Percentiles rank a stretch among this genome's conserved stretches.
Evolutionary conservation across 176 grass and related monocot species (phyloP).

Genomic region (Echinochloa phyllopogon): DNA sequence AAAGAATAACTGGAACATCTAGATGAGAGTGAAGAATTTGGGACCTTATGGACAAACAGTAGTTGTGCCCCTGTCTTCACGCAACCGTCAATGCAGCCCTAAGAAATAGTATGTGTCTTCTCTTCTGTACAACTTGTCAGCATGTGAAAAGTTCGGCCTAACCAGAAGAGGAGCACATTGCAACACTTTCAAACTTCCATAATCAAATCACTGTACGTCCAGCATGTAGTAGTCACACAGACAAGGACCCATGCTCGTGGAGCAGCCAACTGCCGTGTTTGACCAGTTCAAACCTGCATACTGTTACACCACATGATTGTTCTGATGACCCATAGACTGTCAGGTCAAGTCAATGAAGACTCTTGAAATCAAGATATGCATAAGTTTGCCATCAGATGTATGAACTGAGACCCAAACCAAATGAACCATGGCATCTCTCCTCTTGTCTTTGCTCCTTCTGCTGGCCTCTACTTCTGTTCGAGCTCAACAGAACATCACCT

Average conservation of each 20-base stretch:
- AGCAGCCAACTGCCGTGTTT: no score
- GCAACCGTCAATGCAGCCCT: not conserved
- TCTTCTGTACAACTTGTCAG: not conserved
- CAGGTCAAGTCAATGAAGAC: not conserved
- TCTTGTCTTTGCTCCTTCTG: not conserved
- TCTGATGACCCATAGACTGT: no score
- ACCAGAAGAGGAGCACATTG: not conserved
- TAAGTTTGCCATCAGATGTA: constrained; percentile 28
- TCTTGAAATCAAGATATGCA: not conserved
- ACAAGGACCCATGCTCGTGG: not conserved
- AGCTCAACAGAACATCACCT: constrained; percentile 32
- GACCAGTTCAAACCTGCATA: not conserved
- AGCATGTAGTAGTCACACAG: not conserved
- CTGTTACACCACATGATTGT: not conserved
- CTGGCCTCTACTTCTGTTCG: not conserved
- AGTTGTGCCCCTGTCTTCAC: not conserved
- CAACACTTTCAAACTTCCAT: not conserved
- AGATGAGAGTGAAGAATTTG: not conserved
- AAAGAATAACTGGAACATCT: not conserved
- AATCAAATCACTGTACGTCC: not conserved
- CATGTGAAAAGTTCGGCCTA: not conserved
- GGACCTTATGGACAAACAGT: no score
- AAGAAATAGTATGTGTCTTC: no score
- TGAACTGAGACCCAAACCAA: not conserved
- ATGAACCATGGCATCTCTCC: not conserved